Evolutionary conservation across 192 early-diverging fungal genomes (phyloP).

Genomic region (Coemansia sp.): DNA sequence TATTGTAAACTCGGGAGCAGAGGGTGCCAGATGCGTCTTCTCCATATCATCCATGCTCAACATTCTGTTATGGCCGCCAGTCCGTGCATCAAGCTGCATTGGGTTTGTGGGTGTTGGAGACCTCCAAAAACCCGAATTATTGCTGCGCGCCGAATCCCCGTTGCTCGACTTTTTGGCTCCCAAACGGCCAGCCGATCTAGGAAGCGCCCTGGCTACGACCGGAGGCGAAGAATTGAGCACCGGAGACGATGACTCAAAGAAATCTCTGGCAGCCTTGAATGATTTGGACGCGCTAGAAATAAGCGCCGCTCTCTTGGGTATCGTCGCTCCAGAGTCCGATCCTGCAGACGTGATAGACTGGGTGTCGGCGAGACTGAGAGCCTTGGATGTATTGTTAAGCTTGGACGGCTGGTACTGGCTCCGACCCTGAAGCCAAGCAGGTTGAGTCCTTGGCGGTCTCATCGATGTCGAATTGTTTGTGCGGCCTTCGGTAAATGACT

Average conservation of each 20-base stretch:
- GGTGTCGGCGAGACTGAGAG: background rate
- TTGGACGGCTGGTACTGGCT: no score
- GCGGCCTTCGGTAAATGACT: background rate
- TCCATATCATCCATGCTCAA: background rate
- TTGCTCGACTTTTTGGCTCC: background rate
- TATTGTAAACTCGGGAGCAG: background rate
- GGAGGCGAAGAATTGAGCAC: background rate
- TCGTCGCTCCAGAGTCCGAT: background rate
- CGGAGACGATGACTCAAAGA: slow-evolving; percentile 5
- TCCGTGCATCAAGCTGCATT: background rate
- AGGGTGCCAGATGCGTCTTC: background rate
- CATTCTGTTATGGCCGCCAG: background rate
- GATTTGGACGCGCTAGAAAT: slow-evolving; percentile 6
- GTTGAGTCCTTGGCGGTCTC: no score
- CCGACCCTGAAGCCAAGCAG: no score
- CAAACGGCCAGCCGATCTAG: background rate
- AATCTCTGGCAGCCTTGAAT: background rate
- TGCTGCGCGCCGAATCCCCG: background rate
- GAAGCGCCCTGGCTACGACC: no score
- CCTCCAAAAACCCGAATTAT: background rate
- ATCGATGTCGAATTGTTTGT: background rate
- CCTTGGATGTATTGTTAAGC: no score
- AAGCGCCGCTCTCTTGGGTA: background rate
- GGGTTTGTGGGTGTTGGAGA: background rate
- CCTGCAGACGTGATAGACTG: background rate